Evolutionary conservation across 768 basidiomycete species (phyloP), one percentile per base, ranked within the genome.

Genomic region (Hortiboletus campestris): DNA sequence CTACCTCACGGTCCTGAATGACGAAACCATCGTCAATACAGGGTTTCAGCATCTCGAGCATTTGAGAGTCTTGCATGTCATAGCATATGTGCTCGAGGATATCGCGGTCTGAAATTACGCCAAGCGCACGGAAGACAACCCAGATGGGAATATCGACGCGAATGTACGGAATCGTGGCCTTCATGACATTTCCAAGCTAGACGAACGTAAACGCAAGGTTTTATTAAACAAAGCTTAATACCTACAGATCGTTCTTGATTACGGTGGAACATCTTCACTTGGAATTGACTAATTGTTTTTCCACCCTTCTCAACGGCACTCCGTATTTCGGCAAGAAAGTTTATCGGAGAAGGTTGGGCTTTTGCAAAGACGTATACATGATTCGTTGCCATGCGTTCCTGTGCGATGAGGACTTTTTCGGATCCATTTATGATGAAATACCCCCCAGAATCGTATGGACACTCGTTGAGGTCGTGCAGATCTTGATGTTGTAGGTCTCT

Each of bases 381-480:
- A 75, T 99, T 99, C 22, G 94, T 95, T 11, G 97, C 96, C 95
- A 98, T 98, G 49, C 97, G 86, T 72, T 99, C 97, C 72, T 99
- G 97, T 2, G 97, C 97, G 72, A 99, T 99, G 58, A 99, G 80
- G n/a, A 99, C 97, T 73, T 99, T 99, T 72, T 99, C 97, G 3
- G 97, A 98, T 13, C 97, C 97, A 63, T 98, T 98, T 76, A 99
- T 98, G 68, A 99, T 93, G 72, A 99, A 99, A 72, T 99, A 99
- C 46, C 97, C 97, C 72, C 97, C 97, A 38, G 94, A 94, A 73
- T 99, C 97, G 67, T 95, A 96, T 6, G 96, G 96, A 69, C 97
- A 99, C 75, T 99, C 97, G 67, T 97, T 98, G 62, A 98, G 76
- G 65, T 94, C 91, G 70, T 86, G 92, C 46, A 95, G 76, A 60